Conservation (phyloP, 305 asterid species). For the Rubia tinctorum region DNA sequence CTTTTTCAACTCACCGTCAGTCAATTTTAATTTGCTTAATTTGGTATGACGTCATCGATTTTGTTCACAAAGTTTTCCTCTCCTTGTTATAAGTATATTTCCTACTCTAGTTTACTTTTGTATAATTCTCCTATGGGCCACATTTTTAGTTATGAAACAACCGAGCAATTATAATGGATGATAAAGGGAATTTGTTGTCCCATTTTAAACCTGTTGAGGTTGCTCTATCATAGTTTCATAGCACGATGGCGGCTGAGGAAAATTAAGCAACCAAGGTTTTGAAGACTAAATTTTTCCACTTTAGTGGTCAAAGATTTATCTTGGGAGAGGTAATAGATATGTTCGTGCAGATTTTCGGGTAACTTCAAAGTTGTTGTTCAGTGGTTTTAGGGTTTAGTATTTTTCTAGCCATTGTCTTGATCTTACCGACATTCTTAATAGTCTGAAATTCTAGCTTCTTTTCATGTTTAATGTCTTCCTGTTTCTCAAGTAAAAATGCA, state of each 20-base stretch:
- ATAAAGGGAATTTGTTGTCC: no score
- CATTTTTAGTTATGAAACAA: conserved; percentile 8
- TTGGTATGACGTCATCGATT: background rate
- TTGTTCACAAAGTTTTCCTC: background rate
- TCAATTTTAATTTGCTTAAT: no score
- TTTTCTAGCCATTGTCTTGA: background rate
- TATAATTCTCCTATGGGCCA: background rate
- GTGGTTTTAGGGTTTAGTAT: background rate
- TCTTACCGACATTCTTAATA: background rate
- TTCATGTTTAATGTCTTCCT: conserved; percentile 28
- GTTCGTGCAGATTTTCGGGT: conserved; percentile 51
- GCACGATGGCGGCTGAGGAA: background rate
- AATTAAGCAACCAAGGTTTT: conserved; percentile 45
- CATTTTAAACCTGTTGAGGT: no score
- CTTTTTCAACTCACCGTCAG: no score
- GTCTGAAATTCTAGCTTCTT: background rate
- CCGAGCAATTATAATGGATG: background rate
- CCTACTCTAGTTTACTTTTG: background rate
- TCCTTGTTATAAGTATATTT: background rate
- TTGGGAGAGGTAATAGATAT: conserved; percentile 37
- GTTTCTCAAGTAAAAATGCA: conserved; percentile 41
- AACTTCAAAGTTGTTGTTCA: background rate
- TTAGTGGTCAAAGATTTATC: conserved; percentile 40
- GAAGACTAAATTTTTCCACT: conserved; percentile 48
- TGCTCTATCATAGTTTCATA: background rate